Evolutionary conservation across 1,139 yeast species (phyloP), one percentile per base, ranked within the genome.

Genomic region (Taphrina flavorubra): DNA sequence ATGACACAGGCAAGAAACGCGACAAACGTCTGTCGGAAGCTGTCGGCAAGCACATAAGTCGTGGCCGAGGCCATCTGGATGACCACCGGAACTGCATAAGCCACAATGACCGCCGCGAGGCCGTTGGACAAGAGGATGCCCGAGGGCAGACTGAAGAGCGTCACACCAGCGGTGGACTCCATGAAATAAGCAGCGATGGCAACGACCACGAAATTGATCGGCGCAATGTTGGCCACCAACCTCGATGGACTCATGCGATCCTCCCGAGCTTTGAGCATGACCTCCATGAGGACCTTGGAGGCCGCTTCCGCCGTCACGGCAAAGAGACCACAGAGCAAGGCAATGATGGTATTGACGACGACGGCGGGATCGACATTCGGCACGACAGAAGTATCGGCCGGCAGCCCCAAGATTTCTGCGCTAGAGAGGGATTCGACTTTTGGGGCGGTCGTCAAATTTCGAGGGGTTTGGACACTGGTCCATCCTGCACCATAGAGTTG

Each of bases 61-160:
- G 67, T 62, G 31, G 67, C 51, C 36, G 67, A 62, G 6, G 60
- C 42, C 51, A 62, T 51, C 53, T 62, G 58, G 18, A 62, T 53
- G 8, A 62, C 44, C 6, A 57, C 53, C 6, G 51, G 59, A 8
- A 46, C 31, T 37, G 51, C 53, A 55, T 62, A 62, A 3, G 59
- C 60, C 42, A 42, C 51, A 16, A 62, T 20, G 11, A 55, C 39
- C 3, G 47, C 60, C 7, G 53, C 67, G 11, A 62, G 10, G 6
- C 53, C 60, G 36, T 62, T 62, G n/a, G 60, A 57, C 31, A 51
- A 14, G n/a, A 62, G 60, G 25, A 55, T 37, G 10, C 53, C 67
- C 6, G 53, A 14, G 0, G 67, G 67, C 13, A 62, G 46, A 20
- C n/a, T 6, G n/a, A 25, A 20, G 18, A 51, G 47, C 14, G 25